Evolutionary conservation across 306 rosid genomes (phyloP).

Genomic region (Pterocarpus macrocarpus): DNA sequence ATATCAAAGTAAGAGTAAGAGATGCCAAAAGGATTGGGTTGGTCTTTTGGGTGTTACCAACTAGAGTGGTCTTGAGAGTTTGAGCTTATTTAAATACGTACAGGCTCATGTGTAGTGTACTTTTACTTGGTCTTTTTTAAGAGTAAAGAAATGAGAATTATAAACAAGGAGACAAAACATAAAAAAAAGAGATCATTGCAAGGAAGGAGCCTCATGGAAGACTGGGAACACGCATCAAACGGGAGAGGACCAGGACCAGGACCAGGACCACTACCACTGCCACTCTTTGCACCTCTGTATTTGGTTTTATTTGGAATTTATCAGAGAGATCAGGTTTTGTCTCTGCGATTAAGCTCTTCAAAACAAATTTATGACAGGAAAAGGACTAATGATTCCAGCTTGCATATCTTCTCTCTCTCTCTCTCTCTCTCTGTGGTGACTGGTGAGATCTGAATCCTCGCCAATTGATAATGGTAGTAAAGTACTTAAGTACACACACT

Average conservation of each 20-base stretch:
- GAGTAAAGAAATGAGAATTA: background rate
- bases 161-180: constrained; percentile 22
- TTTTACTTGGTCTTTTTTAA: constrained; percentile 27
- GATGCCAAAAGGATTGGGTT: too few species aligned
- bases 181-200: constrained; percentile 17
- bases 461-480: constrained; percentile 42
- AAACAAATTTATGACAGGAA: constrained; percentile 32
- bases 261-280: too few species aligned
- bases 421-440: background rate
- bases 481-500: constrained; percentile 38
- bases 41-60: too few species aligned
- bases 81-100: background rate
- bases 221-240: constrained; percentile 29
- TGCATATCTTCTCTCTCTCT: background rate
- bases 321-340: constrained; percentile 32
- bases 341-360: constrained; percentile 38
- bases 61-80: background rate
- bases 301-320: constrained; percentile 43
- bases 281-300: background rate
- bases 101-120: background rate
- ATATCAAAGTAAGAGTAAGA: background rate
- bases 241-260: constrained; percentile 36
- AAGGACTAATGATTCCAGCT: constrained; percentile 37
- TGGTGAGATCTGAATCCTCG: constrained; percentile 44
- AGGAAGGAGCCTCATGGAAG: constrained; percentile 43